phyloP scores from a whole-genome alignment of 2,329 filamentous ascomycete genomes.

The Talaromyces verruculosus region DNA sequence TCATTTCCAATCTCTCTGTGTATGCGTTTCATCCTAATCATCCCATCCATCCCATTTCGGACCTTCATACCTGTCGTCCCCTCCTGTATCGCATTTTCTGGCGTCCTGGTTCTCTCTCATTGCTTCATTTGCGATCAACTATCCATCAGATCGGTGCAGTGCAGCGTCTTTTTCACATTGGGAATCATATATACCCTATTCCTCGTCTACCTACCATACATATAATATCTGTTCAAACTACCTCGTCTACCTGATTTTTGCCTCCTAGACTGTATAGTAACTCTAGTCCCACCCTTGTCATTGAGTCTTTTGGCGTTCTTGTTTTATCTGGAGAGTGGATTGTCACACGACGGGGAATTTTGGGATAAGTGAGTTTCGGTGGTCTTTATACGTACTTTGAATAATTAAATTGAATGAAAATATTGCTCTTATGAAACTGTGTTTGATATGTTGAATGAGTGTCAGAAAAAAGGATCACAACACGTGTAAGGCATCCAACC shows the following conservation, averaged over 20 bases:
- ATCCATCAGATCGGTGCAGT: neutral
- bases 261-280: constrained; percentile 1
- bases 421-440: neutral
- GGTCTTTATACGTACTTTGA: neutral
- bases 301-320: neutral
- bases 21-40: neutral
- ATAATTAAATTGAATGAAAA: neutral
- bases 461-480: neutral
- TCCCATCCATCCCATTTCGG: neutral
- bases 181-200: constrained; percentile 1
- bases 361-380: neutral
- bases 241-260: neutral
- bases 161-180: neutral
- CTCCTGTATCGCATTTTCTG: constrained; percentile 11
- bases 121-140: neutral
- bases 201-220: neutral
- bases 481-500: neutral
- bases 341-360: neutral
- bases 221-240: neutral
- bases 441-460: neutral
- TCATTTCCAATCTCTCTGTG: neutral
- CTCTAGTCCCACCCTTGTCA: neutral
- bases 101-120: constrained; percentile 2
- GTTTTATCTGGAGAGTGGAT: neutral
- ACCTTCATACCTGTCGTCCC: neutral